A percentile compares a stretch with the other conserved stretches of the same genome.
Evolutionary conservation across 768 basidiomycete genomes (phyloP).

Genomic region (Saitozyma sp.): DNA sequence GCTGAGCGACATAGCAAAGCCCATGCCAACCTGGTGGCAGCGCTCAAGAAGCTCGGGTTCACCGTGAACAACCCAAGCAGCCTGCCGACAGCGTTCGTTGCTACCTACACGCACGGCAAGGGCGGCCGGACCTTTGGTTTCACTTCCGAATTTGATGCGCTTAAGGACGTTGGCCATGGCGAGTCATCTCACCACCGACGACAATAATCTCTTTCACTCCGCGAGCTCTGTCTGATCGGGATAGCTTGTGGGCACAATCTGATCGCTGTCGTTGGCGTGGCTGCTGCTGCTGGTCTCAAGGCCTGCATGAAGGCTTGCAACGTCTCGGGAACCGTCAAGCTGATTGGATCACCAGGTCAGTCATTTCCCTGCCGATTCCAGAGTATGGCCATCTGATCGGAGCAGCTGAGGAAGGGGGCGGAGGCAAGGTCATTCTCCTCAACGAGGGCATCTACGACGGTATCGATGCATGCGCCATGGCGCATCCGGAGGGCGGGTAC

Average conservation of each 20-base stretch:
- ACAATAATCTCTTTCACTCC: neutral
- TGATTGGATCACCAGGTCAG: conserved; percentile 21
- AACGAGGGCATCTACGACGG: conserved; percentile 26
- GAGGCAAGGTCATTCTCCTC: conserved; percentile 31
- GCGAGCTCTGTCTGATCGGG: neutral
- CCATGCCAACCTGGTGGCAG: conserved; percentile 18
- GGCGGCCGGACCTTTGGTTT: conserved; percentile 17
- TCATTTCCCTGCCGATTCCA: neutral
- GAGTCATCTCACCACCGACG: neutral
- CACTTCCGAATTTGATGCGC: conserved; percentile 18
- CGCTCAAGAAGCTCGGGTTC: conserved; percentile 23
- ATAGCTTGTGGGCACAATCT: conserved; percentile 29
- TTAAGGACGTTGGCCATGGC: conserved; percentile 18
- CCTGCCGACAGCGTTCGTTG: conserved; percentile 8
- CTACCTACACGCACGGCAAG: conserved; percentile 11
- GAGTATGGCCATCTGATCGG: neutral
- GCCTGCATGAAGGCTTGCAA: conserved; percentile 20
- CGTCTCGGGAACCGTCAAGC: conserved; percentile 23
- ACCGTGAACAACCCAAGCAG: conserved; percentile 23
- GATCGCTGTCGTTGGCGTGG: conserved; percentile 25
- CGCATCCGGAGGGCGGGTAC: conserved; percentile 36
- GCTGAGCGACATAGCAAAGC: conserved; percentile 20
- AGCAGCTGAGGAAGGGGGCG: conserved; percentile 28
- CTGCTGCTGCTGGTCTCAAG: conserved; percentile 20
- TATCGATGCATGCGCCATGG: conserved; percentile 42